Evolutionary conservation across 371 early-diverging fungal species (phyloP).

Genomic region (Syncephalastrum monosporum): DNA sequence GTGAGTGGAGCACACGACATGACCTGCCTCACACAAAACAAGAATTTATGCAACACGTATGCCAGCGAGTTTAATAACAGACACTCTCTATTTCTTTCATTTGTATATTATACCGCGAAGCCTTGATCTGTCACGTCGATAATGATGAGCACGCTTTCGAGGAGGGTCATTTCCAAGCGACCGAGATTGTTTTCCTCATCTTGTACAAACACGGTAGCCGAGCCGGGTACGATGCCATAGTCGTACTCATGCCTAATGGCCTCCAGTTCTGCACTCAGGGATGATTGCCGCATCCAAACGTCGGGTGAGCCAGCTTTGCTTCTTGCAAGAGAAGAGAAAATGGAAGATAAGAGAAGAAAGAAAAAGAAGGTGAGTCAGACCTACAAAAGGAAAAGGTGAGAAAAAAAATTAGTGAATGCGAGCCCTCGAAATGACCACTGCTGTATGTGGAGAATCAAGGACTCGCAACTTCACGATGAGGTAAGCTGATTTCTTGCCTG

Average conservation of each 20-base stretch:
- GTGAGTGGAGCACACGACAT: conserved; percentile 33
- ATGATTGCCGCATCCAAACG: conserved; percentile 2
- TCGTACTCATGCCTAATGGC: conserved; percentile 28
- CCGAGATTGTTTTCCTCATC: conserved; percentile 31
- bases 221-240: conserved; percentile 49
- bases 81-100: too few species aligned
- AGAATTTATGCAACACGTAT: too few species aligned
- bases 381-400: too few species aligned
- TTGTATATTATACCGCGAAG: conserved; percentile 21
- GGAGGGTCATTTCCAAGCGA: conserved; percentile 33
- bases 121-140: conserved; percentile 34
- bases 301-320: too few species aligned
- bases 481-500: too few species aligned
- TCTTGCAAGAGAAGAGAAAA: conserved; percentile 1
- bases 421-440: too few species aligned
- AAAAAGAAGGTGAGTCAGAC: conserved; percentile 4
- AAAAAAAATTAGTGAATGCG: too few species aligned
- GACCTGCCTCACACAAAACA: conserved; percentile 14
- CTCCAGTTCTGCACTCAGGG: conserved; percentile 20
- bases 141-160: conserved; percentile 43
- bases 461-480: too few species aligned
- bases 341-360: neutral
- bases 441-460: too few species aligned
- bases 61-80: too few species aligned
- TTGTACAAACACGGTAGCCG: conserved; percentile 40